Evolutionary conservation across 2,329 filamentous ascomycete genomes (phyloP).

Genomic region (Coniochaeta sp.): DNA sequence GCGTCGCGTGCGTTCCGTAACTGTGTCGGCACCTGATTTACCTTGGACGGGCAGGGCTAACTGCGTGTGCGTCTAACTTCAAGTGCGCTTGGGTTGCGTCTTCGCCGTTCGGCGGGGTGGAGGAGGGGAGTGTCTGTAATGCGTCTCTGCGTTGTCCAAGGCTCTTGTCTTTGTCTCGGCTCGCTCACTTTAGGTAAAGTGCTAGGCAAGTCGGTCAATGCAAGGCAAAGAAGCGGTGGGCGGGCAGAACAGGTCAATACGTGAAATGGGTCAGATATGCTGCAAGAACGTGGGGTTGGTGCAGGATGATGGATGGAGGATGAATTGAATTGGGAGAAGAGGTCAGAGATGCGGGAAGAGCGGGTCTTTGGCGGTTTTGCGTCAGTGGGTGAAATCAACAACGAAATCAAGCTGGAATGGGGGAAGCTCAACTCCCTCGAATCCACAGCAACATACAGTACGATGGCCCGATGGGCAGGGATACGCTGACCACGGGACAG

Average conservation of each 20-base stretch:
- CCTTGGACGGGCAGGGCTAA: background rate
- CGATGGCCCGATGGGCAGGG: background rate
- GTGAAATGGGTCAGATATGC: constrained; percentile 6
- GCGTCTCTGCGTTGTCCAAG: constrained; percentile 2
- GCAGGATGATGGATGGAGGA: constrained; percentile 13
- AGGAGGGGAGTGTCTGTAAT: constrained; percentile 1
- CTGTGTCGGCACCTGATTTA: background rate
- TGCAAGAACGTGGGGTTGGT: constrained; percentile 30
- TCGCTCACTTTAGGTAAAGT: constrained; percentile 1
- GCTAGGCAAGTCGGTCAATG: constrained; percentile 2
- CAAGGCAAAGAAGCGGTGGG: constrained; percentile 1
- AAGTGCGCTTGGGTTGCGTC: background rate
- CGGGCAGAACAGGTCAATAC: constrained; percentile 10
- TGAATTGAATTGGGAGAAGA: constrained; percentile 12
- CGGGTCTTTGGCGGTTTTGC: constrained; percentile 13
- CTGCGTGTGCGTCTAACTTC: background rate
- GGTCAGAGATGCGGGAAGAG: constrained; percentile 16
- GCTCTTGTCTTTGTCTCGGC: background rate
- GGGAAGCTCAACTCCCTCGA: background rate
- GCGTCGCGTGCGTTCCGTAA: background rate
- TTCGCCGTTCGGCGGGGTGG: background rate
- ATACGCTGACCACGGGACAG: background rate
- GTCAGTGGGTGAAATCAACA: constrained; percentile 7
- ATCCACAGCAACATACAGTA: background rate
- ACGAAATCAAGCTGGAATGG: constrained; percentile 13